Evolutionary conservation across 2,329 filamentous ascomycete genomes (phyloP).

Genomic region (Fusarium sarcochroum): DNA sequence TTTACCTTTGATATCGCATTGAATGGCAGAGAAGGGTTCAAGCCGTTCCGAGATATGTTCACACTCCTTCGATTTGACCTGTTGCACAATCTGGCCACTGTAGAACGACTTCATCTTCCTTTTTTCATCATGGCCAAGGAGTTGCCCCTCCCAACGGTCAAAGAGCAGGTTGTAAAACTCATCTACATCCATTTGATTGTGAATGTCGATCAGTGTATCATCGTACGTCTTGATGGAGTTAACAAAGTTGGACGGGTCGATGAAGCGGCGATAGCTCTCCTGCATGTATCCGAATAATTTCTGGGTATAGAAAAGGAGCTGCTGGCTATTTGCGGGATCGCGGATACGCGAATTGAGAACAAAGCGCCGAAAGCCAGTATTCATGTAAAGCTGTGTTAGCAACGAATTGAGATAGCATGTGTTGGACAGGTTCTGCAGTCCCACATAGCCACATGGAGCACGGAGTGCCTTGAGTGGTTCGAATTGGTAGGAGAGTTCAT

Average conservation of each 20-base stretch:
- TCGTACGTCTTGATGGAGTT: conserved; percentile 86
- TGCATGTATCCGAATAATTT: conserved; percentile 89
- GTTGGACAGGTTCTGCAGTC: conserved; percentile 91
- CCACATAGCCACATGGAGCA: conserved; percentile 85
- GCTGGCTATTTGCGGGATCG: conserved; percentile 70
- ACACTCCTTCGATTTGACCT: conserved; percentile 96
- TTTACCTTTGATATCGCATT: conserved; percentile 97
- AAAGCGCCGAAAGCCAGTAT: conserved; percentile 86
- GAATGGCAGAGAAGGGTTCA: conserved; percentile 93
- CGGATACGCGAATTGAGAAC: conserved; percentile 76
- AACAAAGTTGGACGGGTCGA: conserved; percentile 81
- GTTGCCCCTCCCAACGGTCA: conserved; percentile 89
- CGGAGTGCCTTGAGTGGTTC: conserved; percentile 79
- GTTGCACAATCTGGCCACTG: conserved; percentile 91
- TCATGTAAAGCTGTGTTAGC: conserved; percentile 96
- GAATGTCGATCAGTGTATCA: conserved; percentile 85
- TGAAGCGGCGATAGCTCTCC: conserved; percentile 79
- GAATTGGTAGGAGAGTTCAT: conserved; percentile 72
- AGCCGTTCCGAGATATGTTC: conserved; percentile 91
- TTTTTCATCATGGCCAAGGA: conserved; percentile 77
- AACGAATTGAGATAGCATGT: conserved; percentile 98
- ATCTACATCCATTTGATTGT: conserved; percentile 96
- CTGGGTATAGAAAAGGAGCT: conserved; percentile 82
- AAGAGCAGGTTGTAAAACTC: conserved; percentile 97
- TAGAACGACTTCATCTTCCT: conserved; percentile 85